Evolutionary conservation across 352 stramenopile genomes (phyloP).

Genomic region (Hyaloperonospora arabidopsidis): DNA sequence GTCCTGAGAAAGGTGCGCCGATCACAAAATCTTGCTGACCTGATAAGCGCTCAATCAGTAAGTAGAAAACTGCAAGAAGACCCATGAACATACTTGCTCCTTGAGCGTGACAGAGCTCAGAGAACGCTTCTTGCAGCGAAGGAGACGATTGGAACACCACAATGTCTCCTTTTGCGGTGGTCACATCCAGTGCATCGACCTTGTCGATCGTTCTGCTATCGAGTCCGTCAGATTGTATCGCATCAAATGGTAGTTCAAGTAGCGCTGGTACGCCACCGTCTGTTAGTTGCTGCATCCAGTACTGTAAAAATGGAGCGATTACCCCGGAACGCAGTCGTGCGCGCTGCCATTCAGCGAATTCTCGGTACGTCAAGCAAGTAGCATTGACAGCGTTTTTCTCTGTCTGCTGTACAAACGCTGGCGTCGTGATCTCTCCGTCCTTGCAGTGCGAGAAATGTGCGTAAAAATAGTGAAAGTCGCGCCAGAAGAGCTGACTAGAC

Average conservation of each 20-base stretch:
- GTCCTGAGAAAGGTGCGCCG: slow-evolving; percentile 30
- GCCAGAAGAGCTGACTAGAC: slow-evolving; percentile 43
- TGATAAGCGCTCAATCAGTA: slow-evolving; percentile 36
- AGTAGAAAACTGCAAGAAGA: slow-evolving; percentile 40
- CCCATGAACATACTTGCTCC: slow-evolving; percentile 45
- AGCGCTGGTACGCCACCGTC: slow-evolving; percentile 11
- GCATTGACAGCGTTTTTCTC: slow-evolving; percentile 5
- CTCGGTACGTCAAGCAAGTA: slow-evolving; percentile 31
- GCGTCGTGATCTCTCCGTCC: background rate
- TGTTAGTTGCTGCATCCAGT: slow-evolving; percentile 39
- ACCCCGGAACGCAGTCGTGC: slow-evolving; percentile 28
- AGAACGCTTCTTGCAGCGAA: slow-evolving; percentile 26
- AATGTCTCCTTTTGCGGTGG: slow-evolving; percentile 12
- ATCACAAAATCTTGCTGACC: slow-evolving; percentile 54
- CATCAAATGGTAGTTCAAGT: slow-evolving; percentile 43
- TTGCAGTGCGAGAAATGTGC: background rate
- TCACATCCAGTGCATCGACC: background rate
- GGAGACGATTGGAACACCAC: slow-evolving; percentile 33
- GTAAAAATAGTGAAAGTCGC: slow-evolving; percentile 31
- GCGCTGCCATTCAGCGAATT: slow-evolving; percentile 43
- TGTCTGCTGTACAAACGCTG: slow-evolving; percentile 3
- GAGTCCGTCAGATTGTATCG: background rate
- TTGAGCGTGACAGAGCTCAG: slow-evolving; percentile 25
- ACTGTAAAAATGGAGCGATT: slow-evolving; percentile 30
- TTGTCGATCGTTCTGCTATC: slow-evolving; percentile 1